Percentiles rank a stretch among this genome's conserved stretches.
Conservation (phyloP, 495 filamentous ascomycete species). For the Xylaria cubensis region DNA sequence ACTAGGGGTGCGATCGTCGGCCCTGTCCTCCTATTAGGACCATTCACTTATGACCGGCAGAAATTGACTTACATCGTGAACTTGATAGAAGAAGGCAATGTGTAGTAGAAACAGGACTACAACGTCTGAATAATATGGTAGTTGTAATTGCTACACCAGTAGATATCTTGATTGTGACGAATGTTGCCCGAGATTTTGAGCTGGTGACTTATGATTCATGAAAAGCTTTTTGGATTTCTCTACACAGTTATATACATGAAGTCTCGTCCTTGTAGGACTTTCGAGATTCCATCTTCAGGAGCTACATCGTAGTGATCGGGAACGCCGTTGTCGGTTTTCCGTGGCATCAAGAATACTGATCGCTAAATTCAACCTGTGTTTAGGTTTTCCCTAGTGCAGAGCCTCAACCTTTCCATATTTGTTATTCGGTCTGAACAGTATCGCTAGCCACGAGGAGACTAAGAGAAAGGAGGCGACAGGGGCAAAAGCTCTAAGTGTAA, state of each 20-base stretch:
- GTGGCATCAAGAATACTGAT: not conserved
- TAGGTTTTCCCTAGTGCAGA: not conserved
- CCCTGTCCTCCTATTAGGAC: conserved; percentile 1
- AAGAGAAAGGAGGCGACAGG: not conserved
- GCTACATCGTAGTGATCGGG: not conserved
- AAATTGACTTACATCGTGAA: conserved; percentile 16
- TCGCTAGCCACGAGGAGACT: no score
- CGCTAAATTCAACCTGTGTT: not conserved
- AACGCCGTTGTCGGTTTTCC: conserved; percentile 1
- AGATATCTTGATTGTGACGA: not conserved
- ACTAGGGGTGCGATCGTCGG: not conserved
- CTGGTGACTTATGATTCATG: not conserved
- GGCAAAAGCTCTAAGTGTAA: not conserved
- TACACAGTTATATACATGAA: not conserved
- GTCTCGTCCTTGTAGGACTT: not conserved
- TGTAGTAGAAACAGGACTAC: not conserved
- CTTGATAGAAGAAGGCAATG: not conserved
- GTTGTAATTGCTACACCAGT: not conserved
- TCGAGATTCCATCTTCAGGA: not conserved
- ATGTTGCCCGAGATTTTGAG: not conserved
- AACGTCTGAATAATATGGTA: not conserved
- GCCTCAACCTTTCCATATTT: conserved; percentile 1
- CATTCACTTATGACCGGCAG: not conserved
- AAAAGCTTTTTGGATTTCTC: not conserved
- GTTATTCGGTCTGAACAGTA: not conserved